Base-by-base conservation (phyloP, 257 asterid genomes). In the Solanum dulcamara region DNA sequence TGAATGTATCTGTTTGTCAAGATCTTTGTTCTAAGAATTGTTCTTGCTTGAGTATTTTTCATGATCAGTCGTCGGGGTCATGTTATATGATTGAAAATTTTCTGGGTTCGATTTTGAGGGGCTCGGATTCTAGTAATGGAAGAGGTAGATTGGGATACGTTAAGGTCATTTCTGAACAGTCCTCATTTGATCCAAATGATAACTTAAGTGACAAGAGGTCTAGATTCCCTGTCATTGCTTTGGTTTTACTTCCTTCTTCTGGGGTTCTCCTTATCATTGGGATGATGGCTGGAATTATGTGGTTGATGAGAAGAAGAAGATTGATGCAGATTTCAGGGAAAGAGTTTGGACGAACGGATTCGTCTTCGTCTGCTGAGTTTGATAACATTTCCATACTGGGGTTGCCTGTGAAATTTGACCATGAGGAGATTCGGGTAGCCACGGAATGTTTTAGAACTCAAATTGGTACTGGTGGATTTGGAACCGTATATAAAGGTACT, bases 391-490 rank as follows among this genome's bases (percentile, higher is more conserved):
- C 91, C 5, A 90, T 94, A 64, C 94, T 91, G 0, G 98, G 97
- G 1, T 85, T 93, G 87, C 98, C 97, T 0, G 68, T 88, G 22
- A 90, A 92, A 84, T 93, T 91, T 79, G 89, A 87, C 3, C 90
- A 91, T 35, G 88, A 89, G 48, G 94, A 91, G 87, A 92, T 95
- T 10, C 87, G 72, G 66, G 86, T 35, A 37, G 98, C 97, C 6
- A 93, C 98, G 0, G 91, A 89, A 32, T 84, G 86, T 77, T 93
- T 94, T 88, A 90, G 89, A 88, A 86, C 87, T 48, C 85, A 77
- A 86, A 90, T 94, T 33, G 98, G 98, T 37, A 86, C 96, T 1
- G 97, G 98, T 14, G 98, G 97, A 44, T 93, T 92, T 13, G 96
- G 98, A 40, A 88, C 93, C 0, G 96, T 94, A 32, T 93, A 89